phyloP scores from a whole-genome alignment of 75 land plant species.

The Selaginella moellendorffii region DNA sequence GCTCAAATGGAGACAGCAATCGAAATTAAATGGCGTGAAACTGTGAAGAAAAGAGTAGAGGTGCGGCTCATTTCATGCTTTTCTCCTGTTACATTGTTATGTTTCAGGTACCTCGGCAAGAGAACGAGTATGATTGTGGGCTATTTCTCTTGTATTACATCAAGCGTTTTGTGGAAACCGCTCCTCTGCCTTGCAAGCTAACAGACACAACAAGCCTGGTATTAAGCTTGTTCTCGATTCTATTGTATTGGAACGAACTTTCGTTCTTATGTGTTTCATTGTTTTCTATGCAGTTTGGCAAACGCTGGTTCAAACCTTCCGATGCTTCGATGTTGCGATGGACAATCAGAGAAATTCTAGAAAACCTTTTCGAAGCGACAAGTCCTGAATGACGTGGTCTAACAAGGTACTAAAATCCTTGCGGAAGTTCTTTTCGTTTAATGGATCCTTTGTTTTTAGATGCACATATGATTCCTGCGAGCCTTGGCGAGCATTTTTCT shows the following conservation, averaged over 20 bases:
- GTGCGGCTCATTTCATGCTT: background rate
- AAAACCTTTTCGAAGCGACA: conserved; percentile 29
- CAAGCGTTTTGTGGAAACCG: conserved; percentile 63
- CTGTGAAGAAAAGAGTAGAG: conserved; percentile 2
- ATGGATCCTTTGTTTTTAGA: background rate
- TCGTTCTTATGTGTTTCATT: background rate
- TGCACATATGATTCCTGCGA: background rate
- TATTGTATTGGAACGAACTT: background rate
- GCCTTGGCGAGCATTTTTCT: background rate
- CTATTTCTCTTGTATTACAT: conserved; percentile 83
- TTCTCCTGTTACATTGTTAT: background rate
- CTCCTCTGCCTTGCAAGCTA: conserved; percentile 40
- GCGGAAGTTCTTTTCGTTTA: background rate
- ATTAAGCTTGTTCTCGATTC: background rate
- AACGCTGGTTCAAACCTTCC: conserved; percentile 60
- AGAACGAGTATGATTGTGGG: conserved; percentile 87
- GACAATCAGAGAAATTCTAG: conserved; percentile 32
- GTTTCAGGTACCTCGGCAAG: conserved; percentile 83
- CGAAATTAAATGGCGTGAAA: background rate
- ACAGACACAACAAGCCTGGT: conserved; percentile 26
- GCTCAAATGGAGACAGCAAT: background rate
- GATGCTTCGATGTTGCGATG: conserved; percentile 66
- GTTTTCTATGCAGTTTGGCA: conserved; percentile 58
- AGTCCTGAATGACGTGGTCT: background rate
- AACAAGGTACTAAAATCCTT: background rate